phyloP scores from a whole-genome alignment of 2,329 filamentous ascomycete genomes.

The Neonectria punicea region DNA sequence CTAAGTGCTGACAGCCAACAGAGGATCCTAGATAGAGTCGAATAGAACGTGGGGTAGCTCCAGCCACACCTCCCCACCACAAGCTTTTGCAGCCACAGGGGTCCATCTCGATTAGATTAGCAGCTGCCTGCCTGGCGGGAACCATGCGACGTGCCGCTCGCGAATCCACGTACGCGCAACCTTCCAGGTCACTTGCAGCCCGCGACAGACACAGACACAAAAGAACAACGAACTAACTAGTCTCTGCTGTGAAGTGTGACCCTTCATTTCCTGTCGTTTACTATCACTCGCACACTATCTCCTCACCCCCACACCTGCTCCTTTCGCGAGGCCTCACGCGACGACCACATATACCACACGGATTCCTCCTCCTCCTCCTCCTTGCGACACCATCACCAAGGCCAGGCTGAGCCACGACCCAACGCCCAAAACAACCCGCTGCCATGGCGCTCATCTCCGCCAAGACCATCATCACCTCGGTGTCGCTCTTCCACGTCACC shows the following conservation, averaged over 20 bases:
- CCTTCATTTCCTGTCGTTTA: neutral
- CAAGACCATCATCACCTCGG: slow-evolving; percentile 80
- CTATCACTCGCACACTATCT: neutral
- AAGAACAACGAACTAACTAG: neutral
- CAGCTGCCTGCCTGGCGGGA: neutral
- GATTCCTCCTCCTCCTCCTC: neutral
- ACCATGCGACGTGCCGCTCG: neutral
- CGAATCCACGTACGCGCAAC: neutral
- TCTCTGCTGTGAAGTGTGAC: neutral
- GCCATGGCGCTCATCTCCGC: slow-evolving; percentile 85
- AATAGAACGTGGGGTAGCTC: neutral
- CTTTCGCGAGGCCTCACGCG: slow-evolving; percentile 12
- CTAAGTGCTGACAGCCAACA: slow-evolving; percentile 17
- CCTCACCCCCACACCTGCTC: neutral
- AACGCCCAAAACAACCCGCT: slow-evolving; percentile 18
- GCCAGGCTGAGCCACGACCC: neutral
- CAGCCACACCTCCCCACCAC: neutral
- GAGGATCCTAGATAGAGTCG: neutral
- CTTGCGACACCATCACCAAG: neutral
- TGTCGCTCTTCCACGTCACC: slow-evolving; percentile 87
- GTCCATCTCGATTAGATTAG: neutral
- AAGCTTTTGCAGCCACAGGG: neutral
- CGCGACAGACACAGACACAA: neutral
- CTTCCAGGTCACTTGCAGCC: slow-evolving; percentile 7
- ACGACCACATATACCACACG: neutral